Evolutionary conservation across 2,329 filamentous ascomycete genomes (phyloP).

Genomic region (Pseudogymnoascus sp.): DNA sequence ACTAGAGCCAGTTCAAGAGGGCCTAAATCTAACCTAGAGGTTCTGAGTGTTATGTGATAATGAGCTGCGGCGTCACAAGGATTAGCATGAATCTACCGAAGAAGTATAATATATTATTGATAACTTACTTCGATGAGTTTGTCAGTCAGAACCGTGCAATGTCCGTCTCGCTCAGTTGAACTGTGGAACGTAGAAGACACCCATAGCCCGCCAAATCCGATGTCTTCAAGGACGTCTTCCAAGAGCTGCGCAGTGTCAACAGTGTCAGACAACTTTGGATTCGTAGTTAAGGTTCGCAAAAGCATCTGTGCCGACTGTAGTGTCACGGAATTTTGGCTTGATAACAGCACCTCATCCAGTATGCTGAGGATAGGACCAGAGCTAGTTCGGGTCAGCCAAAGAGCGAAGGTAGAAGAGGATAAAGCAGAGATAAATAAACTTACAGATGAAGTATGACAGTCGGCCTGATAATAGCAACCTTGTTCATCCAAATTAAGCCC

Average conservation of each 20-base stretch:
- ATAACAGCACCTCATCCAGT: constrained; percentile 51
- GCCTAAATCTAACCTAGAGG: background rate
- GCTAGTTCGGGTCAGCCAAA: constrained; percentile 31
- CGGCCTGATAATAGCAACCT: constrained; percentile 47
- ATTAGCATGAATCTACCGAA: background rate
- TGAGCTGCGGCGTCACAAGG: background rate
- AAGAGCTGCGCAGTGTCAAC: constrained; percentile 42
- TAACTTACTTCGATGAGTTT: constrained; percentile 26
- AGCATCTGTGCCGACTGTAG: constrained; percentile 54
- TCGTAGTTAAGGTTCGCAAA: constrained; percentile 50
- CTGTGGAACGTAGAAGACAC: constrained; percentile 31
- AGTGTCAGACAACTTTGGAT: constrained; percentile 42
- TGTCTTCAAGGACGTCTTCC: constrained; percentile 47
- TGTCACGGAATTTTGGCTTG: constrained; percentile 53
- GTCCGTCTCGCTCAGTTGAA: constrained; percentile 26
- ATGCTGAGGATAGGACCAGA: constrained; percentile 50
- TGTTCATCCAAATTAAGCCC: constrained; percentile 51
- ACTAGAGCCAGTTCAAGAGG: background rate
- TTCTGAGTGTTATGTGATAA: background rate
- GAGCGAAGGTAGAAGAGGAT: background rate
- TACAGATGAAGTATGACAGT: constrained; percentile 52
- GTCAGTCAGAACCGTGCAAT: constrained; percentile 26
- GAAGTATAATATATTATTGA: background rate
- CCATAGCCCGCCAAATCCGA: constrained; percentile 59
- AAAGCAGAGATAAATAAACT: constrained; percentile 25